These are phyloP conservation scores for Ambrosia trifida DNA, from an alignment of 129 eudicot species.

Conservation along the genomic window DNA sequence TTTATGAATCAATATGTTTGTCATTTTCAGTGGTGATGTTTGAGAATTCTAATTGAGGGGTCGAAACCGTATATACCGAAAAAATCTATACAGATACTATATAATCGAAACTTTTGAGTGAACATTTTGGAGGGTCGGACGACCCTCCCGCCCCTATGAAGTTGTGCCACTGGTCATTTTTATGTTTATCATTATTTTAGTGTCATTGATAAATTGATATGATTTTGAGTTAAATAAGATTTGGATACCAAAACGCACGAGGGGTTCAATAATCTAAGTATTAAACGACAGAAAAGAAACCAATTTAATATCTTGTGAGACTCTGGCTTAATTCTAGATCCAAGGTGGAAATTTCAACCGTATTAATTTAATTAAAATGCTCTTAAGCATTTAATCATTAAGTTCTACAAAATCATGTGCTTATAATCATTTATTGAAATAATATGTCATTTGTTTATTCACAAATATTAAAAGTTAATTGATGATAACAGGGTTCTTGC, in stretches of 20 bases:
- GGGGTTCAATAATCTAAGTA: slow-evolving; percentile 36
- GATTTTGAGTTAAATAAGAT: slow-evolving; percentile 12
- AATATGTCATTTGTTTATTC: not conserved
- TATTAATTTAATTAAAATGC: not conserved
- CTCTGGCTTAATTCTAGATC: slow-evolving; percentile 36
- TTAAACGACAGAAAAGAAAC: slow-evolving; percentile 25
- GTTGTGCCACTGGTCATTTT: too few relatives aligned
- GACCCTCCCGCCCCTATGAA: too few relatives aligned
- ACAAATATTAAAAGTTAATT: too few relatives aligned
- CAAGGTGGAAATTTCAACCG: slow-evolving; percentile 26
- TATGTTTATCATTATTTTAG: not conserved
- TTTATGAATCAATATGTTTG: not conserved
- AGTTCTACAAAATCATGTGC: not conserved
- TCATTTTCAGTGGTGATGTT: too few relatives aligned
- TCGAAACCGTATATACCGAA: too few relatives aligned
- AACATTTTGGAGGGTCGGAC: too few relatives aligned
- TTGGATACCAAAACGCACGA: slow-evolving; percentile 35
- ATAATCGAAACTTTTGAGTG: too few relatives aligned
- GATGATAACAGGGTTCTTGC: too few relatives aligned
- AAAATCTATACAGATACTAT: too few relatives aligned
- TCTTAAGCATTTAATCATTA: slow-evolving; percentile 7
- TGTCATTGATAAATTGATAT: not conserved
- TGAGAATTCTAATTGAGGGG: too few relatives aligned
- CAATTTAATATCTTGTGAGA: slow-evolving; percentile 24
- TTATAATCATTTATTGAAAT: slow-evolving; percentile 1